phyloP scores from a whole-genome alignment of 1,284 basidiomycete species.

The Phellinidium pouzarii region DNA sequence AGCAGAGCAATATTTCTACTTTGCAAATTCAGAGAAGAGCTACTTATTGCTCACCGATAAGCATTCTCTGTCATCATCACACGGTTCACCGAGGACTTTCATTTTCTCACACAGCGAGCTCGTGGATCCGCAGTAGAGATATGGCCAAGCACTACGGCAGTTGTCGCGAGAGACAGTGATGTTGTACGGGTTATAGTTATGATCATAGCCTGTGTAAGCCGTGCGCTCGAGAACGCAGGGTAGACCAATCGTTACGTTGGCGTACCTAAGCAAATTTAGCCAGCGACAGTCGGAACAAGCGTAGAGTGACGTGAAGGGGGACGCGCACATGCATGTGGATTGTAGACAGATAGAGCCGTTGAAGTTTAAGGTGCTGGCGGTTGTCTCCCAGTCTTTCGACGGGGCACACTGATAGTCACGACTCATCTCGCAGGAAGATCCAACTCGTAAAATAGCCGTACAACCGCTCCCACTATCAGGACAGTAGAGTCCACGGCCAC shows the following conservation, averaged over 20 bases:
- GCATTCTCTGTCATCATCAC: conserved; percentile 54
- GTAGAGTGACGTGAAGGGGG: neutral
- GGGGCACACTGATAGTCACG: conserved; percentile 64
- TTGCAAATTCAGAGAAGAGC: conserved; percentile 19
- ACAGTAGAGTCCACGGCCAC: conserved; percentile 51
- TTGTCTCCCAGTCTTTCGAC: conserved; percentile 32
- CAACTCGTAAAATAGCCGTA: conserved; percentile 37
- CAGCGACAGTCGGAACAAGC: conserved; percentile 1
- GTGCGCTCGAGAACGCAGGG: conserved; percentile 56
- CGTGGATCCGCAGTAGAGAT: conserved; percentile 51
- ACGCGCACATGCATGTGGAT: conserved; percentile 50
- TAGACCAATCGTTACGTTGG: conserved; percentile 49
- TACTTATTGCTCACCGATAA: conserved; percentile 30
- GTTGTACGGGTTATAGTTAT: conserved; percentile 36
- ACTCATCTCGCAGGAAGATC: conserved; percentile 57
- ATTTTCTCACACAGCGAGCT: conserved; percentile 40
- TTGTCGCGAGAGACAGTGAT: conserved; percentile 58
- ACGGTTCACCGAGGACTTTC: conserved; percentile 39
- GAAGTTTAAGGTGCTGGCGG: conserved; percentile 40
- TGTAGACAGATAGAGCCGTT: conserved; percentile 59
- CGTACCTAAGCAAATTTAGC: conserved; percentile 36
- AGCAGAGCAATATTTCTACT: conserved; percentile 10
- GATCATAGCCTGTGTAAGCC: conserved; percentile 46
- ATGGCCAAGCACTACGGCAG: conserved; percentile 38
- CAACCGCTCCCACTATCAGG: conserved; percentile 70